Percentiles rank a stretch among this genome's conserved stretches.
Evolutionary conservation across 257 asterid genomes (phyloP).

Genomic region (Fraxinus quadrangulata): DNA sequence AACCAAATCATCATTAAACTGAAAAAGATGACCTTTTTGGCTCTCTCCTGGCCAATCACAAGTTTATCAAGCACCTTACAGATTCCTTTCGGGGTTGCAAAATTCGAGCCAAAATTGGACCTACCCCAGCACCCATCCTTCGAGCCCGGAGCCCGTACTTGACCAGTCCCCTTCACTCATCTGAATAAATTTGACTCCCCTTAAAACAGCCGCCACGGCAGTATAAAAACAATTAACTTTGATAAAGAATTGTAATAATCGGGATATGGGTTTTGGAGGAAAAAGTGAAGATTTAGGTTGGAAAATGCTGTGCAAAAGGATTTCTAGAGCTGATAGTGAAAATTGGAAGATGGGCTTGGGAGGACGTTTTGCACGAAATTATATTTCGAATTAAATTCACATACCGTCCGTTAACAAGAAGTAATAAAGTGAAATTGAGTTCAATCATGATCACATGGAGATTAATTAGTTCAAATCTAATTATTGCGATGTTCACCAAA

Average conservation of each 20-base stretch:
- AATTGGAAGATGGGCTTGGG: constrained; percentile 4
- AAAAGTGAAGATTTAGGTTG: neutral
- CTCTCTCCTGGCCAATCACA: constrained; percentile 94
- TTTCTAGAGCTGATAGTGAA: constrained; percentile 29
- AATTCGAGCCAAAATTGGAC: constrained; percentile 68
- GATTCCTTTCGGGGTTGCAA: constrained; percentile 91
- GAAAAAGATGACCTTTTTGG: constrained; percentile 68
- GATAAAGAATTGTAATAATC: neutral
- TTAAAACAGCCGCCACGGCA: constrained; percentile 74
- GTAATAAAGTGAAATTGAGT: no score
- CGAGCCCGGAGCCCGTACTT: constrained; percentile 46
- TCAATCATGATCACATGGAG: no score
- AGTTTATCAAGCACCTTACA: constrained; percentile 91
- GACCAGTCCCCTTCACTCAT: constrained; percentile 50
- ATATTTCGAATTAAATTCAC: no score
- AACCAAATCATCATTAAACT: constrained; percentile 15
- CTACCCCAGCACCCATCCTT: constrained; percentile 88
- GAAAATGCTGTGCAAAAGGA: constrained; percentile 23
- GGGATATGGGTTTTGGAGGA: neutral
- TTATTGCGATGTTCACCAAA: no score
- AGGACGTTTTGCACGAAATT: neutral
- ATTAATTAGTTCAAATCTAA: no score
- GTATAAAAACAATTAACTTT: constrained; percentile 28
- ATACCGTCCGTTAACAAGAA: no score
- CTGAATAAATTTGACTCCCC: constrained; percentile 68